A percentile compares a stretch with the other conserved stretches of the same genome.
These are phyloP conservation scores for Colletotrichum eremochloae DNA, from an alignment of 2,329 filamentous ascomycete genomes.

Conservation along the genomic window DNA sequence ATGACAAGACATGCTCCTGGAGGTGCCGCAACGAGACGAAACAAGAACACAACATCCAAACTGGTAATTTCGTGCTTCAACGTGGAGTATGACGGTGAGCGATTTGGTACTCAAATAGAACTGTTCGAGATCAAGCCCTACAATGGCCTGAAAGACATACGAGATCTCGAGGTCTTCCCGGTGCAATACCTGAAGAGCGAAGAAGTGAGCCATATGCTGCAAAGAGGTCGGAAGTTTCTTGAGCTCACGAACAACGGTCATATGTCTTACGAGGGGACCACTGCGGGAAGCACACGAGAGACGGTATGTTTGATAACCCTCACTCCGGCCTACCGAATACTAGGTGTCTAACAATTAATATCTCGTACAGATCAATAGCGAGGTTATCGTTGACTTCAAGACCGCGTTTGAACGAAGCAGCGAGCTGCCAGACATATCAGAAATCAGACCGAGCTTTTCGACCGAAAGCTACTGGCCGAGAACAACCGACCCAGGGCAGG, in stretches of 20 bases:
- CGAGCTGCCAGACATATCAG: neutral
- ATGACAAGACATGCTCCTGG: neutral
- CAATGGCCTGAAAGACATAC: neutral
- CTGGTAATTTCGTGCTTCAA: neutral
- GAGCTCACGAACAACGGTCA: slow-evolving; percentile 45
- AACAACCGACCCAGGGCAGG: neutral
- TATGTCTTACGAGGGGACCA: slow-evolving; percentile 48
- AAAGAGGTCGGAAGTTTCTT: slow-evolving; percentile 42
- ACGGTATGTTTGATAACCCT: slow-evolving; percentile 40
- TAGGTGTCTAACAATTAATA: neutral
- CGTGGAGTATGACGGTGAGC: neutral
- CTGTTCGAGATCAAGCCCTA: neutral
- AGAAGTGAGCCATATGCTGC: neutral
- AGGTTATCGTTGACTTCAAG: neutral
- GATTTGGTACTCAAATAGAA: neutral
- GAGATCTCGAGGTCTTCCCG: neutral
- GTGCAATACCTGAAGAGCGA: neutral
- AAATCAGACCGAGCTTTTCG: neutral
- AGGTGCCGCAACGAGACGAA: neutral
- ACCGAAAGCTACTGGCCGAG: neutral
- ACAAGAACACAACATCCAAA: neutral
- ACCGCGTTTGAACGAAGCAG: neutral
- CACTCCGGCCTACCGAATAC: neutral
- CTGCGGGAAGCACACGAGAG: slow-evolving; percentile 44
- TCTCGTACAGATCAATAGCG: neutral